Evolutionary conservation across 2,329 filamentous ascomycete species (phyloP).

Genomic region (Lachnellula arida): DNA sequence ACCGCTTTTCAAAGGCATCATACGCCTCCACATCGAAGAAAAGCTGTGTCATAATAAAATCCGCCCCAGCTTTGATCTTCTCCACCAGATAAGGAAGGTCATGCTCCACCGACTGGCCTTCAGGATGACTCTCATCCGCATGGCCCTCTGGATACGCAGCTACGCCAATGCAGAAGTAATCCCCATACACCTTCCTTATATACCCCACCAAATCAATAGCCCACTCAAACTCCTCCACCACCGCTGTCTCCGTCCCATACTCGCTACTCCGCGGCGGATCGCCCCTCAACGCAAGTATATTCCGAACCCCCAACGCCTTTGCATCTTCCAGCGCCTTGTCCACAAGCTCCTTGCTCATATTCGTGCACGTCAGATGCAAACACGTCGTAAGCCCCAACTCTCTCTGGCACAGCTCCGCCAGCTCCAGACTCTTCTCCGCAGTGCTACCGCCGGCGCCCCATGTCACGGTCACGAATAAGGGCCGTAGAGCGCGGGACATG

Average conservation of each 20-base stretch:
- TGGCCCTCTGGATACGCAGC: slow-evolving; percentile 95
- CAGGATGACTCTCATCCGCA: slow-evolving; percentile 80
- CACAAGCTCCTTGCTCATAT: slow-evolving; percentile 83
- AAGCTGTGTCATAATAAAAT: slow-evolving; percentile 98
- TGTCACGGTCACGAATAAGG: slow-evolving; percentile 93
- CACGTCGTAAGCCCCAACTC: slow-evolving; percentile 91
- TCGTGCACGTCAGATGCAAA: slow-evolving; percentile 93
- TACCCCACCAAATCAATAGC: slow-evolving; percentile 86
- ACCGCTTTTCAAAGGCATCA: slow-evolving; percentile 67
- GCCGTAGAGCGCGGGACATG: slow-evolving; percentile 87
- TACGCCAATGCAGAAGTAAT: slow-evolving; percentile 95
- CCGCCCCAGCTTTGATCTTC: slow-evolving; percentile 85
- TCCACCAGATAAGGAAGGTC: slow-evolving; percentile 87
- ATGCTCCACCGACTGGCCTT: slow-evolving; percentile 62
- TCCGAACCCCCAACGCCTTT: slow-evolving; percentile 84
- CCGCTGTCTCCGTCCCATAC: slow-evolving; percentile 59
- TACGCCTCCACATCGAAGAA: slow-evolving; percentile 91
- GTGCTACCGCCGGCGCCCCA: slow-evolving; percentile 97
- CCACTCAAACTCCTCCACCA: slow-evolving; percentile 76
- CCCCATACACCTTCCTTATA: slow-evolving; percentile 77
- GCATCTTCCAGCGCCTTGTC: slow-evolving; percentile 89
- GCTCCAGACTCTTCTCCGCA: slow-evolving; percentile 81
- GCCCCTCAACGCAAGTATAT: slow-evolving; percentile 86
- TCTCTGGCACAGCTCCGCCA: slow-evolving; percentile 91
- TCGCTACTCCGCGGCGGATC: slow-evolving; percentile 88